Conservation (phyloP, 306 rosid species). For the Rosa persica region DNA sequence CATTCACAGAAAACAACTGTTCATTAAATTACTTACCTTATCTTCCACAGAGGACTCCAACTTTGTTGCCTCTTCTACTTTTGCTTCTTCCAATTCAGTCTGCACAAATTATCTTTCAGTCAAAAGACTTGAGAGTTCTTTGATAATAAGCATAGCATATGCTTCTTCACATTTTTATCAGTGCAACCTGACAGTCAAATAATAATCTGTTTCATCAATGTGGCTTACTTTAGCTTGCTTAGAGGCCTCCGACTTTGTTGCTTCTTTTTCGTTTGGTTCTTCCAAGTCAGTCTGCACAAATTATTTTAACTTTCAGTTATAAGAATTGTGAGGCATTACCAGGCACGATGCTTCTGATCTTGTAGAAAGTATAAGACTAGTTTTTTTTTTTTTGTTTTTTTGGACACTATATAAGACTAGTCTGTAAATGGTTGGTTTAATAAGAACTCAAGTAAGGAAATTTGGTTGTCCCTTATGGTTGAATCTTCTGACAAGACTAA, state of each 20-base stretch:
- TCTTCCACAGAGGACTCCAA: constrained; percentile 17
- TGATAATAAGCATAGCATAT: constrained; percentile 27
- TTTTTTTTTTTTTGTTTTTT: background rate
- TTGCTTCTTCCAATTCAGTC: constrained; percentile 27
- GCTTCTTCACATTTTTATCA: constrained; percentile 41
- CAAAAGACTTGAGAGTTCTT: constrained; percentile 41
- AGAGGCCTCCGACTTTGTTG: constrained; percentile 6
- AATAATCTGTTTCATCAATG: constrained; percentile 34
- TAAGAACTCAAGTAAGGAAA: background rate
- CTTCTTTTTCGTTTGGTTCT: constrained; percentile 25
- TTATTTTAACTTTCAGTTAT: background rate
- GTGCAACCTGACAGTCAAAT: constrained; percentile 40
- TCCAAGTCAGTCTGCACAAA: constrained; percentile 32
- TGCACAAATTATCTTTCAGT: constrained; percentile 21
- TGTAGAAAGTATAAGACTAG: constrained; percentile 9
- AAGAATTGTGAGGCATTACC: background rate
- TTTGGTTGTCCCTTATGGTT: constrained; percentile 6
- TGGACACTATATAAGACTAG: background rate
- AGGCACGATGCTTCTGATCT: constrained; percentile 14
- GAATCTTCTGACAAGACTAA: constrained; percentile 42
- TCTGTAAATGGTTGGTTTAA: background rate
- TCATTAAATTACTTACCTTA: constrained; percentile 22
- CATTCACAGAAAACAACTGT: constrained; percentile 39
- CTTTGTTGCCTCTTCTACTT: constrained; percentile 17
- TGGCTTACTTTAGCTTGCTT: constrained; percentile 4